phyloP scores from a whole-genome alignment of 371 early-diverging fungal species.

The Coemansia sp. region DNA sequence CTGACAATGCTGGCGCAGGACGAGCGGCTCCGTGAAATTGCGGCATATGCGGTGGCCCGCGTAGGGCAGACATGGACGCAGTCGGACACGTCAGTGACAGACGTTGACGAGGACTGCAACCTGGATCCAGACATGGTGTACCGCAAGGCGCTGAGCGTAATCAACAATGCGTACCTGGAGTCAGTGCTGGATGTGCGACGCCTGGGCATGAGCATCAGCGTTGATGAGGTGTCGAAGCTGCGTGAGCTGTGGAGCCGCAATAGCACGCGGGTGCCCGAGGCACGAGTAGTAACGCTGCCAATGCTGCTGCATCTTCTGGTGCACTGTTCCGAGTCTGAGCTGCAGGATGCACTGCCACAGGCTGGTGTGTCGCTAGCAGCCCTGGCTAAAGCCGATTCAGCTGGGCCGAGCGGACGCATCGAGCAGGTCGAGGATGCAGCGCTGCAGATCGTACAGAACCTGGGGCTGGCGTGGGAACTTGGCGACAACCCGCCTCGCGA shows the following conservation, averaged over 20 bases:
- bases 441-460: slow-evolving; percentile 52
- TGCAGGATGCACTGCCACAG: slow-evolving; percentile 46
- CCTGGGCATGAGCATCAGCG: slow-evolving; percentile 50
- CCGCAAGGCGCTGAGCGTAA: slow-evolving; percentile 50
- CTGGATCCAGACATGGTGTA: slow-evolving; percentile 51
- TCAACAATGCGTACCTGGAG: slow-evolving; percentile 47
- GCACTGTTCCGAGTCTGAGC: slow-evolving; percentile 51
- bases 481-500: slow-evolving; percentile 53
- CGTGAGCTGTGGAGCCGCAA: slow-evolving; percentile 45
- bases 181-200: slow-evolving; percentile 50
- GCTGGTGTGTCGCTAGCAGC: slow-evolving; percentile 48
- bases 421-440: slow-evolving; percentile 53
- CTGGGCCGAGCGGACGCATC: slow-evolving; percentile 44
- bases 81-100: slow-evolving; percentile 38
- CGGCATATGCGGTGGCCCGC: slow-evolving; percentile 34
- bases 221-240: slow-evolving; percentile 43
- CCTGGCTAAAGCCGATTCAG: slow-evolving; percentile 44
- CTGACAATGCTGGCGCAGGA: slow-evolving; percentile 52
- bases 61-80: slow-evolving; percentile 44
- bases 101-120: slow-evolving; percentile 52
- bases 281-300: slow-evolving; percentile 46
- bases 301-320: slow-evolving; percentile 53
- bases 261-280: slow-evolving; percentile 32
- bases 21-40: slow-evolving; percentile 39
- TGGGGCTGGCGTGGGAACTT: slow-evolving; percentile 53